A percentile compares a stretch with the other conserved stretches of the same genome.
These are phyloP conservation scores for Pueraria montana DNA, from an alignment of 306 rosid genomes.

Conservation along the genomic window DNA sequence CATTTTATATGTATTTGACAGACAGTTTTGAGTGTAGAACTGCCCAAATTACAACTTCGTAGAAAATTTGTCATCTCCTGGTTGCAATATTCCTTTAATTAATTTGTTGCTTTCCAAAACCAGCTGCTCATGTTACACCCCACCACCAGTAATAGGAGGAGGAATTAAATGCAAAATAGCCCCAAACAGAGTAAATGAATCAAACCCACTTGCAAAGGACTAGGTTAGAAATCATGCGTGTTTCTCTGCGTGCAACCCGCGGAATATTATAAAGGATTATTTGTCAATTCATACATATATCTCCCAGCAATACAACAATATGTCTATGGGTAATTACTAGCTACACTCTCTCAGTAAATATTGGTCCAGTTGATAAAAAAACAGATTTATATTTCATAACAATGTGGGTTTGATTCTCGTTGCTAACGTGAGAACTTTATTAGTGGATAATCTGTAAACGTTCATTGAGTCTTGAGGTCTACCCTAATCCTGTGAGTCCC, in stretches of 20 bases:
- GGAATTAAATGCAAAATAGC: not conserved
- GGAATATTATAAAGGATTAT: not conserved
- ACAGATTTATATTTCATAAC: no score
- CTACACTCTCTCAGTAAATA: no score
- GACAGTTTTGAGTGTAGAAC: not conserved
- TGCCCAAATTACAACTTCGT: not conserved
- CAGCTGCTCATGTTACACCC: not conserved
- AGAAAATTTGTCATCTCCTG: not conserved
- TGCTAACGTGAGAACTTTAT: no score
- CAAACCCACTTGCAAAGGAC: slow-evolving; percentile 25
- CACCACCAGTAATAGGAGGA: not conserved
- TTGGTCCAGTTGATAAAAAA: no score
- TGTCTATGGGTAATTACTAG: not conserved
- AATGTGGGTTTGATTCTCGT: no score
- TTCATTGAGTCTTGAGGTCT: no score
- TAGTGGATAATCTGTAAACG: no score
- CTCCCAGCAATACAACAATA: not conserved
- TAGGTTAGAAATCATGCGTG: not conserved
- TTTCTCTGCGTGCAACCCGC: not conserved
- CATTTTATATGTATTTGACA: not conserved
- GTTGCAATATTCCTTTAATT: not conserved
- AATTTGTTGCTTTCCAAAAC: not conserved
- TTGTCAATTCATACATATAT: not conserved
- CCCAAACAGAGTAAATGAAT: not conserved
- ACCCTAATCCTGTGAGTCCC: no score